Conservation (phyloP, 2,329 filamentous ascomycete genomes). For the Plectosphaerella plurivora region DNA sequence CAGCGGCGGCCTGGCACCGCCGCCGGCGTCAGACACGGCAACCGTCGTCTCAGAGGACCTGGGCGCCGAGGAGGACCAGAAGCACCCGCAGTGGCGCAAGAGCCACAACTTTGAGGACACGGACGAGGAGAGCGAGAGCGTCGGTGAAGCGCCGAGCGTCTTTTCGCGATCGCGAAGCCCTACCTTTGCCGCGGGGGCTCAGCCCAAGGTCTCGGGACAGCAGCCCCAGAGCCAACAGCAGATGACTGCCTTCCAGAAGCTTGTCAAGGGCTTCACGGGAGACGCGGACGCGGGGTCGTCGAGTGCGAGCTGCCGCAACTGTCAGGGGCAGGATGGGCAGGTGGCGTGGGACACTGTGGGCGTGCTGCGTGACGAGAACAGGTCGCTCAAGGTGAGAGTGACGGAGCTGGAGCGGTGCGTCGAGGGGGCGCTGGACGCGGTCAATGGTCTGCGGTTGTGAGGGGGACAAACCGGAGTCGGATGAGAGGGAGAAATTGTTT, state of each 20-base stretch:
- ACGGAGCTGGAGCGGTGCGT: slow-evolving; percentile 55
- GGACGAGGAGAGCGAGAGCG: slow-evolving; percentile 45
- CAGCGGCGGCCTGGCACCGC: slow-evolving; percentile 17
- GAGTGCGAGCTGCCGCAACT: slow-evolving; percentile 44
- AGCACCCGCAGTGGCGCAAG: slow-evolving; percentile 33
- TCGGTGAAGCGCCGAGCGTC: slow-evolving; percentile 46
- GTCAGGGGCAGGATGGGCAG: slow-evolving; percentile 52
- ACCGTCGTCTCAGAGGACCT: slow-evolving; percentile 45
- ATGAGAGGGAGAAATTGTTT: not conserved
- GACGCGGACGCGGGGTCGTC: slow-evolving; percentile 22
- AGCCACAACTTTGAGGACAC: slow-evolving; percentile 37
- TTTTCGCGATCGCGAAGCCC: slow-evolving; percentile 59
- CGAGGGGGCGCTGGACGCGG: slow-evolving; percentile 55
- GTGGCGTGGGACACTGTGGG: slow-evolving; percentile 64
- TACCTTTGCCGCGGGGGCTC: slow-evolving; percentile 30
- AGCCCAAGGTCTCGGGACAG: slow-evolving; percentile 12
- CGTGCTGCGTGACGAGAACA: slow-evolving; percentile 58
- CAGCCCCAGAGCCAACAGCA: slow-evolving; percentile 19
- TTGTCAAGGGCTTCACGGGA: slow-evolving; percentile 36
- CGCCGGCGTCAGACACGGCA: slow-evolving; percentile 30
- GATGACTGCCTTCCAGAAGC: slow-evolving; percentile 32
- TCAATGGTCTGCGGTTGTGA: slow-evolving; percentile 50
- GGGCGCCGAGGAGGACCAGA: slow-evolving; percentile 46
- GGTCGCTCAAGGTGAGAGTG: slow-evolving; percentile 54
- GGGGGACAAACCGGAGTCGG: not conserved